A percentile compares a stretch with the other conserved stretches of the same genome.
These are phyloP conservation scores for Aspergillus cejpii DNA, from an alignment of 2,329 filamentous ascomycete species.

Conservation along the genomic window DNA sequence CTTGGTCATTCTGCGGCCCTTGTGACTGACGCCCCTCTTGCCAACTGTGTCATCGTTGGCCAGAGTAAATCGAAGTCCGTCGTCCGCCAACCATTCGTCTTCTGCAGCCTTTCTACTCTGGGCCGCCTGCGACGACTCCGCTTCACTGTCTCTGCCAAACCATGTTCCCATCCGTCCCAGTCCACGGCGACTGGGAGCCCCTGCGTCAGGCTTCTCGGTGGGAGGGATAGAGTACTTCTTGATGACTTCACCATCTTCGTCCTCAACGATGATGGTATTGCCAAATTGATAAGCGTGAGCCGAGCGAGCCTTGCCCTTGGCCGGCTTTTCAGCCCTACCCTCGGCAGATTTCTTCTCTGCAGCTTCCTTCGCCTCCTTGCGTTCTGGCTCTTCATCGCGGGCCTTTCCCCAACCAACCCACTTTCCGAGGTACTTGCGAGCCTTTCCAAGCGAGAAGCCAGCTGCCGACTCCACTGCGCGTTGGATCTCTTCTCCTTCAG, in stretches of 20 bases:
- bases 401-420: slow-evolving; percentile 41
- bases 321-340: slow-evolving; percentile 17
- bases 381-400: slow-evolving; percentile 11
- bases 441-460: slow-evolving; percentile 31
- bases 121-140: slow-evolving; percentile 26
- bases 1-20: slow-evolving; percentile 57
- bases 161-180: slow-evolving; percentile 56
- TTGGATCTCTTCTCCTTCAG: slow-evolving; percentile 39
- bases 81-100: slow-evolving; percentile 37
- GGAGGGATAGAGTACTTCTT: slow-evolving; percentile 61
- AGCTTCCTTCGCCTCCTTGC: slow-evolving; percentile 25
- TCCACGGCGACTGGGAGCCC: slow-evolving; percentile 44
- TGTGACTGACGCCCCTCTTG: slow-evolving; percentile 35
- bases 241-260: slow-evolving; percentile 61
- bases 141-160: slow-evolving; percentile 40
- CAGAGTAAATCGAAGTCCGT: slow-evolving; percentile 57
- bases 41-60: slow-evolving; percentile 40
- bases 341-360: slow-evolving; percentile 16
- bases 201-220: slow-evolving; percentile 24
- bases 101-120: slow-evolving; percentile 23
- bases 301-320: slow-evolving; percentile 43
- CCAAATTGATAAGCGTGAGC: slow-evolving; percentile 62
- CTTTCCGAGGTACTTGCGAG: slow-evolving; percentile 44
- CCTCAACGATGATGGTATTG: slow-evolving; percentile 64
- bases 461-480: slow-evolving; percentile 33